Evolutionary conservation across 1,139 yeast species (phyloP).

Genomic region (Diutina mesorugosa): DNA sequence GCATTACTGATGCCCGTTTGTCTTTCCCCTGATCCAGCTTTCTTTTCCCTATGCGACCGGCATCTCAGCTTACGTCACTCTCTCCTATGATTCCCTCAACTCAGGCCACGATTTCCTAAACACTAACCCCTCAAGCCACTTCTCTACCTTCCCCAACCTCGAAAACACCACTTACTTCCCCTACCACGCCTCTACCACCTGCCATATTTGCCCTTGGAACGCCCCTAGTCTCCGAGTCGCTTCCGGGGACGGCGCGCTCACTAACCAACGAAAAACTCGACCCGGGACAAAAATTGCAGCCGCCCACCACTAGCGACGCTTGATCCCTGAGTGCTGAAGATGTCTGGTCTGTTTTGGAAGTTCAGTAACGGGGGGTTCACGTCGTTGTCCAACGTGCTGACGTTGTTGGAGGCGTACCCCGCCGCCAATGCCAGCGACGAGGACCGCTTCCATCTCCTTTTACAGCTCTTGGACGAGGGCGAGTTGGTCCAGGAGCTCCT

Average conservation of each 20-base stretch:
- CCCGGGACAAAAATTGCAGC: background rate
- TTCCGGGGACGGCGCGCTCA: background rate
- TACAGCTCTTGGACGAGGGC: slow-evolving; percentile 70
- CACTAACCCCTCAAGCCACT: too few species aligned
- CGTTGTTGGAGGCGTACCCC: slow-evolving; percentile 45
- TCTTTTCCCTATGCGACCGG: too few species aligned
- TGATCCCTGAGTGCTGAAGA: slow-evolving; percentile 8
- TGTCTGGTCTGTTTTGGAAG: slow-evolving; percentile 88
- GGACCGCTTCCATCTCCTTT: slow-evolving; percentile 16
- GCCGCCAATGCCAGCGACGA: background rate
- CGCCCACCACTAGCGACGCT: background rate
- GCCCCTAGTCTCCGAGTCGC: background rate
- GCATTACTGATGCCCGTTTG: too few species aligned
- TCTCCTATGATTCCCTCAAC: too few species aligned
- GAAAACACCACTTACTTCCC: background rate
- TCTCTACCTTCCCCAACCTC: background rate
- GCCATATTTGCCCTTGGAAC: background rate
- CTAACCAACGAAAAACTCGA: background rate
- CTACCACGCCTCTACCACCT: background rate
- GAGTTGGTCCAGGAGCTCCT: slow-evolving; percentile 76
- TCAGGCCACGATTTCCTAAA: too few species aligned
- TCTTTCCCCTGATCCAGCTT: too few species aligned
- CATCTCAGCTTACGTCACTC: too few species aligned
- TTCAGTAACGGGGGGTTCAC: slow-evolving; percentile 69
- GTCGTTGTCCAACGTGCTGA: slow-evolving; percentile 61